Evolutionary conservation across 805 yeast species (phyloP), one percentile per base, ranked within the genome.

Genomic region (Starmerella floris): DNA sequence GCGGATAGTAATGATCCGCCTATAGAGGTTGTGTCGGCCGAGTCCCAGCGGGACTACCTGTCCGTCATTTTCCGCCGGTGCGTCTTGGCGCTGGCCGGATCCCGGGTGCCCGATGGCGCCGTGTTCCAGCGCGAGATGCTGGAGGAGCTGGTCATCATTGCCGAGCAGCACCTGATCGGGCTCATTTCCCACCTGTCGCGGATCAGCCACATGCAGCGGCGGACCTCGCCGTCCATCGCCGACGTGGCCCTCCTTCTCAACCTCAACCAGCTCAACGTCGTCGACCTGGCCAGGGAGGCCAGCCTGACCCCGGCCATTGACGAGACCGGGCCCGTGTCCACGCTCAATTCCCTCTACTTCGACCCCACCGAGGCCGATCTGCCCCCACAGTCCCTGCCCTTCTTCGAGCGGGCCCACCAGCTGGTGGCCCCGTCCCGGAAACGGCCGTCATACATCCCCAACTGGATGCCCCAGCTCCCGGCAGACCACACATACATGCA

Each of bases 401-500:
- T 75, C 38, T 76, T 76, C 55, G 68, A 68, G 48, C 65, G 71
- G 32, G 72, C 72, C 8, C 20, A 21, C 15, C 64, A 69, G 38
- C 65, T 82, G 22, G 72, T 79, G 13, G 85, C 77, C 43, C 62
- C 77, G 28, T 58, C 62, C 1, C 62, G 66, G 20, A 56, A 59
- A 23, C 50, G 59, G 30, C 63, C 63, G 37, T 56, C 58, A 4
- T 73, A 74, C 45, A 69, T 83, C 6, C 93, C 93, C 0, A 56
- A 63, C 5, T 85, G 85, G 77, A 63, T 88, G 52, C 98, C 98
- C 0, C 75, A 76, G 11, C 67, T 88, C 23, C 98, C 98, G 1
- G 95, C 97, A 0, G 94, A 84, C 54, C 93, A 87, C 60, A 88
- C 97, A 0, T 88, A 80, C 58, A 76, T 74, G 59, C 72, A 77